Conservation (phyloP, 352 stramenopile genomes). For the Phytophthora meadii region DNA sequence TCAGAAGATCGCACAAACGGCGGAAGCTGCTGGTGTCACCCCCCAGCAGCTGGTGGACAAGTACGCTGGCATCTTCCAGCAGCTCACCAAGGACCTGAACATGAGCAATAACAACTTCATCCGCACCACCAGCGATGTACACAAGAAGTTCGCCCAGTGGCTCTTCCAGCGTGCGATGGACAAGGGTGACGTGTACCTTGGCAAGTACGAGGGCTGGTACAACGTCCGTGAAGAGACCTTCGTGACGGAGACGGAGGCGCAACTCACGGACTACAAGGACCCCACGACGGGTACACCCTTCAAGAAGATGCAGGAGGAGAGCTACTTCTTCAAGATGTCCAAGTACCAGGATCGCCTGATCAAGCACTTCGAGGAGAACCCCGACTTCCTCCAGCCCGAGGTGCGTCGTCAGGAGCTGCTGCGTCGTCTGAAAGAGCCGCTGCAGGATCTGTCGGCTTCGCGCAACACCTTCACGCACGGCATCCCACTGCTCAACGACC, state of each 20-base stretch:
- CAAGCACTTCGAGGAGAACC: slow-evolving; percentile 95
- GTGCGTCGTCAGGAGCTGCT: slow-evolving; percentile 95
- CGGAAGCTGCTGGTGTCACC: slow-evolving; percentile 89
- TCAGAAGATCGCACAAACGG: slow-evolving; percentile 99
- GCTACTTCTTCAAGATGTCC: slow-evolving; percentile 99
- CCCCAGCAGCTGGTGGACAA: slow-evolving; percentile 97
- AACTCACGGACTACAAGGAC: slow-evolving; percentile 96
- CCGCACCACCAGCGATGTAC: slow-evolving; percentile 94
- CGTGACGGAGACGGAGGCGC: slow-evolving; percentile 97
- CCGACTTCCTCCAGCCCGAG: slow-evolving; percentile 97
- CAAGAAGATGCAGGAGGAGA: slow-evolving; percentile 98
- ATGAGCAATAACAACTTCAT: slow-evolving; percentile 94
- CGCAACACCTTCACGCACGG: slow-evolving; percentile 97
- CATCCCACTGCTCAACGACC: slow-evolving; percentile 94
- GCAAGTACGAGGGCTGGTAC: slow-evolving; percentile 98
- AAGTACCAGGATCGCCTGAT: slow-evolving; percentile 97
- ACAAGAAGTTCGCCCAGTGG: slow-evolving; percentile 95
- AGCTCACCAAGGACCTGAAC: slow-evolving; percentile 87
- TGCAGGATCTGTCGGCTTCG: slow-evolving; percentile 97
- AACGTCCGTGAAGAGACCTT: slow-evolving; percentile 99
- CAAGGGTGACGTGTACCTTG: slow-evolving; percentile 97
- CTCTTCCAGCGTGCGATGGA: slow-evolving; percentile 93
- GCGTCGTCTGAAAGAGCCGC: slow-evolving; percentile 89
- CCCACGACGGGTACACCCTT: slow-evolving; percentile 91
- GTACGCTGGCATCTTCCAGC: slow-evolving; percentile 90